Evolutionary conservation across 768 basidiomycete genomes (phyloP), one percentile per base, ranked within the genome.

Genomic region (Rickenella mellea): DNA sequence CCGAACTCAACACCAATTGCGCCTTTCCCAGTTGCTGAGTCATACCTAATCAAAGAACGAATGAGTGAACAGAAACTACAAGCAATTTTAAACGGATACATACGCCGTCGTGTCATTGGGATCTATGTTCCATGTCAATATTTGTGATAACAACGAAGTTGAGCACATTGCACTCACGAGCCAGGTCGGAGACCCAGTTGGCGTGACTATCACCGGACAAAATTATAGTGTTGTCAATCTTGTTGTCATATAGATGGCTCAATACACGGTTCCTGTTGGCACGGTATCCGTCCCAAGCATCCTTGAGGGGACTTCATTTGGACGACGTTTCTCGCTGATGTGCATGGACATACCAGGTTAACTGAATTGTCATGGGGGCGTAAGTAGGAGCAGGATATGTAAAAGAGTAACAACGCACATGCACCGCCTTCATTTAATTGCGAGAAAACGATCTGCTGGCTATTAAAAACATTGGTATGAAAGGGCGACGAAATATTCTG

Each of bases 1-100:
- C 53, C 59, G 37, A 59, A 61, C 45, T 61, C 59, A n/a, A 61
- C 59, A 6, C 45, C 54, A 21, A 48, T 43, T 3, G 51, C 48
- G 2, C 56, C 54, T 4, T 40, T 20, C 28, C 54, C 55, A 0
- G 53, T 50, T 4, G 27, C 41, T 6, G 51, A 38, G 39, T 57
- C 43, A 51, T 58, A n/a, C n/a, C n/a, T n/a, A n/a, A n/a, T n/a
- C n/a, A n/a, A n/a, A n/a, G n/a, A n/a, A 55, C n/a, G n/a, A n/a
- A n/a, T n/a, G n/a, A n/a, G n/a, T n/a, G n/a, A n/a, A n/a, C n/a
- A n/a, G n/a, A n/a, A n/a, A 10, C 47, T 46, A 19, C 35, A 22
- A 40, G 17, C 11, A 40, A 21, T 27, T 14, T 25, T 11, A 37
- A 8, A 9, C 35, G 9, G 28, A 48, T 50, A 17, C 45, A 32